Percentiles rank a stretch among this genome's conserved stretches.
phyloP scores from a whole-genome alignment of 1,139 yeast genomes.

The Suhomyces wounanorum region DNA sequence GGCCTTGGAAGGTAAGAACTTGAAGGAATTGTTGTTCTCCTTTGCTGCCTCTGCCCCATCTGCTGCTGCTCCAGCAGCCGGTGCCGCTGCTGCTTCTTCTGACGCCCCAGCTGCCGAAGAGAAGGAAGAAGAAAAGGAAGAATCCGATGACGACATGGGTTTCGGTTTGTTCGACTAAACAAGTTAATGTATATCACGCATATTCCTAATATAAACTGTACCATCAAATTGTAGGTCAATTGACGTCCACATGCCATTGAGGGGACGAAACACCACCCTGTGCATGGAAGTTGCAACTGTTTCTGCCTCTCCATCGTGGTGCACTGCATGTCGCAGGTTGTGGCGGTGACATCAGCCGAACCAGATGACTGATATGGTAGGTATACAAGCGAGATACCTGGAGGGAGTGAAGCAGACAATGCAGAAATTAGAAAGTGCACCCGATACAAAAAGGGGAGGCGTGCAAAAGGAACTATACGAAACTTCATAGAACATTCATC shows the following conservation, averaged over 20 bases:
- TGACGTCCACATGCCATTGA: background rate
- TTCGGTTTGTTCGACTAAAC: conserved; percentile 81
- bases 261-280: no score
- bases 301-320: background rate
- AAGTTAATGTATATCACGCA: conserved; percentile 3
- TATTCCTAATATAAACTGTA: conserved; percentile 6
- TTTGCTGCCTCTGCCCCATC: conserved; percentile 70
- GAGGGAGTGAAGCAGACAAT: background rate
- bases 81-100: conserved; percentile 57
- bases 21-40: conserved; percentile 75
- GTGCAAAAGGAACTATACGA: background rate
- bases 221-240: background rate
- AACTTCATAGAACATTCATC: background rate
- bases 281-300: background rate
- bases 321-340: background rate
- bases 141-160: conserved; percentile 77
- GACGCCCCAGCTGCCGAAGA: conserved; percentile 60
- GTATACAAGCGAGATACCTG: background rate
- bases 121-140: conserved; percentile 58
- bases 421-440: background rate
- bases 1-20: conserved; percentile 78
- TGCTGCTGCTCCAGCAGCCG: conserved; percentile 61
- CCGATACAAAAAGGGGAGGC: background rate
- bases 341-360: background rate
- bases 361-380: background rate